Base-by-base conservation (phyloP, 1,284 basidiomycete genomes). In the Tylopilus sp. region DNA sequence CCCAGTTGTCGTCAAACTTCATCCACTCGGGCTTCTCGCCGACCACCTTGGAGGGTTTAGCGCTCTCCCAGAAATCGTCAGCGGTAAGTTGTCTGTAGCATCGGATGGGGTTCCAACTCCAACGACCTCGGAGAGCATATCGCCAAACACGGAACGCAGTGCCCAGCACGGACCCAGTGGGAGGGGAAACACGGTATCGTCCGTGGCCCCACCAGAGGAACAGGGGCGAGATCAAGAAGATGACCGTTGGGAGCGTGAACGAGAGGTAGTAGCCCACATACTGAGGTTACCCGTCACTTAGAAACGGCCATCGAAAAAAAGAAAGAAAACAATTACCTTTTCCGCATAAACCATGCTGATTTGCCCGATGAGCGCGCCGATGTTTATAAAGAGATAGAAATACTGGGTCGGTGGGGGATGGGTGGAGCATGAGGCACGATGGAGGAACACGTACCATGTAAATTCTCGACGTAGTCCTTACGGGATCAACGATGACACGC, bases 401-500 rank as follows among this genome's bases (percentile, higher is more conserved):
- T 85, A 87, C 82, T 84, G 50, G 12, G 52, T 56, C 14, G 18
- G 29, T 3, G 18, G 40, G 14, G 3, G 8, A 17, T 48, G 21
- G 20, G 33, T 46, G 24, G 20, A 20, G 14, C 18, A 14, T 11
- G 3, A 20, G 26, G 14, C 14, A 3, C 1, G n/a, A 49, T 18
- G 24, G 15, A 37, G 8, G 9, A 21, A 38, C 28, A 17, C 68
- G 37, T 53, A 82, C 82, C 83, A 88, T 85, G 66, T 86, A 90
- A 37, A 88, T 80, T 47, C 83, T 76, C 11, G 82, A 73, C 4
- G 82, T 75, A 2, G 92, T 94, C 60, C 86, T 60, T 0, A 73
- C 65, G 0, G 91, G 92, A 65, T 94, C 90, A 31, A 93, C 80
- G 54, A 94, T 83, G 48, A 94, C 88, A 31, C 82, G 74, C 66